Base-by-base conservation (phyloP, 495 filamentous ascomycete genomes). In the Chaetomium tenue region DNA sequence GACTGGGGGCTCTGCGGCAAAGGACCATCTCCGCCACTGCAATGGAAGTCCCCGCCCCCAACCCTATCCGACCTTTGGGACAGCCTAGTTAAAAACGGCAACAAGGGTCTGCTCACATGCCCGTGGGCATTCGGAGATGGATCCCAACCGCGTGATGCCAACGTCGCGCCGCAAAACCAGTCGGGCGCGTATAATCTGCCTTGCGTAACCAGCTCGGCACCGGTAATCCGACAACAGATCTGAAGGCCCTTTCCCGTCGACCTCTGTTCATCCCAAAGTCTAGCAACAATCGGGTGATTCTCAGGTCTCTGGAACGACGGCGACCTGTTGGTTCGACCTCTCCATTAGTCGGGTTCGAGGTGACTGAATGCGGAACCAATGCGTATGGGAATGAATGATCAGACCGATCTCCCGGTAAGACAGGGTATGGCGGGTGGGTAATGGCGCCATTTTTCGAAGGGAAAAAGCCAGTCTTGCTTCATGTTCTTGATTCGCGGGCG, bases 381-480 rank as follows among this genome's bases (percentile, higher is more conserved):
- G 20, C 28, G 52, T 44, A 55, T 16, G 40, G 16, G 40, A 44
- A 44, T 63, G 58, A 61, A 63, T 64, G 67, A 65, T 70, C 65
- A 65, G 64, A 67, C 66, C 69, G 70, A 72, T 68, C 60, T 54
- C 42, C 68, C 66, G 60, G 26, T 54, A 63, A 48, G 26, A 54
- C 44, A 63, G 51, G 66, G 67, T 48, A 66, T 63, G 44, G 48
- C 57, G 68, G 63, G 77, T 76, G 75, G 76, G 67, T 70, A 75
- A 77, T 79, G 71, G 69, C 71, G 71, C 77, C 72, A 78, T 67
- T 73, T 71, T 68, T 15, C 48, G 60, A 30, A 59, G 23, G 53
- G 3, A 18, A n/a, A 44, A 20, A 9, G 50, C 60, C 39, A 56
- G 60, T 18, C 20, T 8, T 63, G 60, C 60, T 56, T 63, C 60